These are phyloP conservation scores for Arthonia radiata DNA, from an alignment of 495 filamentous ascomycete species.

Conservation along the genomic window DNA sequence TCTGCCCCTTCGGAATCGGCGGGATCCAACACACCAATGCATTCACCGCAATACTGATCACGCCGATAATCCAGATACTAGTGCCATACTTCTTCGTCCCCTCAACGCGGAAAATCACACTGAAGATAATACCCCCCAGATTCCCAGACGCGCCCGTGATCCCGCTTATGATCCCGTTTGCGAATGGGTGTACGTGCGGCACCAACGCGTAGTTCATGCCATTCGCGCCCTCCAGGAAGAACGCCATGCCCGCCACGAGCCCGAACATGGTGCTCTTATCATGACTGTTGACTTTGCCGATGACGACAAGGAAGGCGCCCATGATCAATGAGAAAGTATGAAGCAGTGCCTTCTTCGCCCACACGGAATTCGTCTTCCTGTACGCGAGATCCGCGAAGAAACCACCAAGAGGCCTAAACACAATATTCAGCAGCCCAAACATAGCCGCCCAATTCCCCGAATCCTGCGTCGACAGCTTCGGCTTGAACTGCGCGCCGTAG, in stretches of 20 bases:
- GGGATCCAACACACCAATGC: slow-evolving; percentile 44
- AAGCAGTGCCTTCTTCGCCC: slow-evolving; percentile 56
- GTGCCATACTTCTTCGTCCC: slow-evolving; percentile 37
- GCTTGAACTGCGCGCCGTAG: slow-evolving; percentile 60
- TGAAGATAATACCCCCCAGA: slow-evolving; percentile 64
- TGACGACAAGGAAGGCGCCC: slow-evolving; percentile 42
- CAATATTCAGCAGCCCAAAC: slow-evolving; percentile 71
- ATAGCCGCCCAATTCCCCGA: slow-evolving; percentile 64
- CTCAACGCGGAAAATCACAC: slow-evolving; percentile 62
- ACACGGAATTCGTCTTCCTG: slow-evolving; percentile 29
- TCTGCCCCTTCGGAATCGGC: slow-evolving; percentile 42
- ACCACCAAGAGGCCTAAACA: slow-evolving; percentile 52
- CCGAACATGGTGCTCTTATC: slow-evolving; percentile 44
- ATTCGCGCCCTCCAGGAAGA: slow-evolving; percentile 69
- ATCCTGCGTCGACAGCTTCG: slow-evolving; percentile 41
- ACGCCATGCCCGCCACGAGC: slow-evolving; percentile 43
- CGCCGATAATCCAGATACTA: slow-evolving; percentile 60
- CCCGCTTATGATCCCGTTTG: slow-evolving; percentile 53
- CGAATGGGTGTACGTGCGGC: slow-evolving; percentile 58
- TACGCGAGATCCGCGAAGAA: slow-evolving; percentile 52
- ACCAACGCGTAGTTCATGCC: slow-evolving; percentile 69
- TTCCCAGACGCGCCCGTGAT: slow-evolving; percentile 60
- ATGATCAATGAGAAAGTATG: slow-evolving; percentile 34
- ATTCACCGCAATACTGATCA: slow-evolving; percentile 45
- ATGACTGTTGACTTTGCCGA: slow-evolving; percentile 40